These are phyloP conservation scores for Spathaspora boniae DNA, from an alignment of 805 yeast species.

Conservation along the genomic window DNA sequence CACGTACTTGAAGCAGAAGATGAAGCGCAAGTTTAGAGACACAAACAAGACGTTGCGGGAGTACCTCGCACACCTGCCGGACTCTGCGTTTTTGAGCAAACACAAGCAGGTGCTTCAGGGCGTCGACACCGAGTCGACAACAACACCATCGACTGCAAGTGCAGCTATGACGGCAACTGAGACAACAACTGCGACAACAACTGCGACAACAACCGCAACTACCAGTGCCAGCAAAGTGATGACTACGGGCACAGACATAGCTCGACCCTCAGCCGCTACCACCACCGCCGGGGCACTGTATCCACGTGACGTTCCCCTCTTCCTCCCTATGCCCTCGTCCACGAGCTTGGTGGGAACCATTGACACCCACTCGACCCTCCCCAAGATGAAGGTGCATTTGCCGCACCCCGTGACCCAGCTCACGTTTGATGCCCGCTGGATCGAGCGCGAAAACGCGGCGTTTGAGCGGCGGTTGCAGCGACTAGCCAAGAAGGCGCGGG, in stretches of 20 bases:
- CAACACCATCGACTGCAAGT: no score
- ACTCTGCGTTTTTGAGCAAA: conserved; percentile 1
- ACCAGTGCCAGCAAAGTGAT: no score
- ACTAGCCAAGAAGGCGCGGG: conserved; percentile 23
- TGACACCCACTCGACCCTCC: neutral
- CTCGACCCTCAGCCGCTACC: no score
- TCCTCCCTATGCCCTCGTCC: no score
- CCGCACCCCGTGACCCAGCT: conserved; percentile 8
- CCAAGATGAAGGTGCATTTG: conserved; percentile 2
- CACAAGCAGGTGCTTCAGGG: neutral
- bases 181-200: no score
- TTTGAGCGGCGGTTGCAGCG: conserved; percentile 13
- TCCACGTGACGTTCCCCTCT: no score
- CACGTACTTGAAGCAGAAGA: conserved; percentile 6
- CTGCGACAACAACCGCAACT: no score
- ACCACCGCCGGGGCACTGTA: no score
- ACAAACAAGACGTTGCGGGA: conserved; percentile 5
- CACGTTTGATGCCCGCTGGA: neutral
- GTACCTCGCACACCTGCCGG: neutral
- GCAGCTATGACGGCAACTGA: no score
- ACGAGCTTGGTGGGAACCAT: no score
- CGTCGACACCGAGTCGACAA: neutral
- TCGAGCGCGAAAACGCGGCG: conserved; percentile 3
- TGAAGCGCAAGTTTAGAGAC: conserved; percentile 4
- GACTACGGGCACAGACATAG: no score